phyloP scores from a whole-genome alignment of 164 flowering plant species.

The Echeveria elegans region DNA sequence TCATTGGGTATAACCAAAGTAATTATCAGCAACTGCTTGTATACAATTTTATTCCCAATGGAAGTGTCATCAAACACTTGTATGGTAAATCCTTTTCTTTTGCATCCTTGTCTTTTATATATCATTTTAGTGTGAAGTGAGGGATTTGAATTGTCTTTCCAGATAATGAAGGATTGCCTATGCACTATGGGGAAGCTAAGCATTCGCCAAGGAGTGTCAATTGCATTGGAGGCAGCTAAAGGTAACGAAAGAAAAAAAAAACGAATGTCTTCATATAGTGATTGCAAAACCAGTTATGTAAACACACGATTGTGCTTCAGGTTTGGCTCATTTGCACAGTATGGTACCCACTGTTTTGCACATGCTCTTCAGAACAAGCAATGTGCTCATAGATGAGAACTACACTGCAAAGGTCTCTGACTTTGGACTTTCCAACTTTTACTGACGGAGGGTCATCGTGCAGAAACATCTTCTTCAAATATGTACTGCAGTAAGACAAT shows the following conservation, averaged over 20 bases:
- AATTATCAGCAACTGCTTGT: slow-evolving; percentile 29
- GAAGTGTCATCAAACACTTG: slow-evolving; percentile 33
- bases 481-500: slow-evolving; percentile 29
- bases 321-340: slow-evolving; percentile 35
- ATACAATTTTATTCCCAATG: slow-evolving; percentile 33
- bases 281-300: background rate
- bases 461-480: slow-evolving; percentile 25
- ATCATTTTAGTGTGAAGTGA: background rate
- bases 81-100: slow-evolving; percentile 27
- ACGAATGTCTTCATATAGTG: background rate
- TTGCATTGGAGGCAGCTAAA: slow-evolving; percentile 42
- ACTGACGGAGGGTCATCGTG: slow-evolving; percentile 17
- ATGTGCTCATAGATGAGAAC: slow-evolving; percentile 38
- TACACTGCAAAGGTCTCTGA: slow-evolving; percentile 39
- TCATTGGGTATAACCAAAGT: slow-evolving; percentile 37
- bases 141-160: slow-evolving; percentile 1
- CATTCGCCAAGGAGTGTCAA: slow-evolving; percentile 26
- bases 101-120: slow-evolving; percentile 2
- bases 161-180: slow-evolving; percentile 37
- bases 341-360: slow-evolving; percentile 35
- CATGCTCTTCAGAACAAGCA: slow-evolving; percentile 39
- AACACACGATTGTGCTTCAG: slow-evolving; percentile 16
- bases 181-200: slow-evolving; percentile 34
- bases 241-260: slow-evolving; percentile 16
- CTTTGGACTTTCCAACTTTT: slow-evolving; percentile 33